Conservation (phyloP, 441 rosid species). For the Codiaeum variegatum region DNA sequence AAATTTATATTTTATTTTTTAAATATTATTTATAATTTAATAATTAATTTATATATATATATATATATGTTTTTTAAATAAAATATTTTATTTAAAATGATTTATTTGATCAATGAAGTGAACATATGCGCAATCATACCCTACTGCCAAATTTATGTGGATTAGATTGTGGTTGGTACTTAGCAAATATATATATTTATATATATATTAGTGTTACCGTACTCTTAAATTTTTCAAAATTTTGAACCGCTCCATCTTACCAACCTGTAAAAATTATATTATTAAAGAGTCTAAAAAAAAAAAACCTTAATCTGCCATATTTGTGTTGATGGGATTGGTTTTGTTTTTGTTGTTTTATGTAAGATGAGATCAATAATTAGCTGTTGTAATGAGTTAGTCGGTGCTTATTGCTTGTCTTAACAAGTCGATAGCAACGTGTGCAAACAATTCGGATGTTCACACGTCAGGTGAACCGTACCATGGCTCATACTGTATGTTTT, state of each 20-base stretch:
- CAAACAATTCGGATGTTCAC: not conserved
- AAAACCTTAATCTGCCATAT: slow-evolving; percentile 13
- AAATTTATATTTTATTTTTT: too few species aligned
- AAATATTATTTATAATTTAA: too few species aligned
- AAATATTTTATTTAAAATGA: too few species aligned
- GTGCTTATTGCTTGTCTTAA: not conserved
- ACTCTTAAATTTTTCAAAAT: slow-evolving; percentile 11
- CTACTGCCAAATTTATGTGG: too few species aligned
- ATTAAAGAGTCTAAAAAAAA: not conserved
- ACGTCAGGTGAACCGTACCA: not conserved
- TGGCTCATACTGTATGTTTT: too few species aligned
- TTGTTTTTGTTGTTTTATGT: slow-evolving; percentile 18
- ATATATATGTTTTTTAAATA: too few species aligned
- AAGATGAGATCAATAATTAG: not conserved
- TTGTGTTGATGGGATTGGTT: not conserved
- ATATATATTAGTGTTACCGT: too few species aligned
- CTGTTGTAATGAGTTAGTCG: not conserved
- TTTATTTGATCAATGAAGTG: too few species aligned
- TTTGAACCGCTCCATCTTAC: slow-evolving; percentile 26
- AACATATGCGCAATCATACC: too few species aligned
- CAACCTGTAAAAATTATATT: slow-evolving; percentile 17
- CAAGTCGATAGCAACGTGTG: not conserved
- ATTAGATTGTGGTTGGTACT: too few species aligned
- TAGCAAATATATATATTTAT: not conserved
- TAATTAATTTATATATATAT: too few species aligned